Evolutionary conservation across 2,329 filamentous ascomycete species (phyloP).

Genomic region (Ceratocystis diversiconidia): DNA sequence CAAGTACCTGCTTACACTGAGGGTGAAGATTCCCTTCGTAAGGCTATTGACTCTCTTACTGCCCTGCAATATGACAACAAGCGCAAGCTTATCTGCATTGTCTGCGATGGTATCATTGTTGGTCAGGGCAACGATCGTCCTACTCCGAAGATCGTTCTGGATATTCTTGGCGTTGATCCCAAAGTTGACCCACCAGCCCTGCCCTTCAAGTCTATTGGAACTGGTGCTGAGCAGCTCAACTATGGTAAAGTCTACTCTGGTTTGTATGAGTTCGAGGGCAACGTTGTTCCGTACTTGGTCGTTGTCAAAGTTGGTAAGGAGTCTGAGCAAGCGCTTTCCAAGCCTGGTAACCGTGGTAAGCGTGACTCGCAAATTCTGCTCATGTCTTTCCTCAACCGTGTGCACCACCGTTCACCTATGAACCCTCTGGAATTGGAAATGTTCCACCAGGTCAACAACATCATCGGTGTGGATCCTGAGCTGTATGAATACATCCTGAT

Average conservation of each 20-base stretch:
- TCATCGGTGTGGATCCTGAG: slow-evolving; percentile 94
- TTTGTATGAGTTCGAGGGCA: slow-evolving; percentile 92
- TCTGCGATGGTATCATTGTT: slow-evolving; percentile 95
- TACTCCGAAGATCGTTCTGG: slow-evolving; percentile 92
- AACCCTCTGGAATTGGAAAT: slow-evolving; percentile 92
- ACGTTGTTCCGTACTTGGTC: slow-evolving; percentile 91
- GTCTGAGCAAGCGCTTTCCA: slow-evolving; percentile 77
- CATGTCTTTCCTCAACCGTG: slow-evolving; percentile 95
- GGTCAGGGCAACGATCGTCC: slow-evolving; percentile 91
- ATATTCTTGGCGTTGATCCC: slow-evolving; percentile 92
- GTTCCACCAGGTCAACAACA: slow-evolving; percentile 98
- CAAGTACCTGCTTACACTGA: slow-evolving; percentile 97
- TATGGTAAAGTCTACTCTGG: slow-evolving; percentile 98
- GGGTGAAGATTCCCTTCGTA: slow-evolving; percentile 85
- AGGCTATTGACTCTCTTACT: slow-evolving; percentile 86
- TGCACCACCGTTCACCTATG: slow-evolving; percentile 90
- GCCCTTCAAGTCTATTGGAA: slow-evolving; percentile 84
- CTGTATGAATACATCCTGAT: slow-evolving; percentile 94
- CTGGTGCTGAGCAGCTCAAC: slow-evolving; percentile 83
- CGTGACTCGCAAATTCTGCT: slow-evolving; percentile 92
- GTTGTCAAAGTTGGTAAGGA: slow-evolving; percentile 96
- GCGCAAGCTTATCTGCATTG: slow-evolving; percentile 86
- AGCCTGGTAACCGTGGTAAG: slow-evolving; percentile 96
- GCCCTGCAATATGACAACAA: slow-evolving; percentile 97
- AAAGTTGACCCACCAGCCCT: slow-evolving; percentile 91